Base-by-base conservation (phyloP, 106 monocot genomes). In the Iris macrosiphon region DNA sequence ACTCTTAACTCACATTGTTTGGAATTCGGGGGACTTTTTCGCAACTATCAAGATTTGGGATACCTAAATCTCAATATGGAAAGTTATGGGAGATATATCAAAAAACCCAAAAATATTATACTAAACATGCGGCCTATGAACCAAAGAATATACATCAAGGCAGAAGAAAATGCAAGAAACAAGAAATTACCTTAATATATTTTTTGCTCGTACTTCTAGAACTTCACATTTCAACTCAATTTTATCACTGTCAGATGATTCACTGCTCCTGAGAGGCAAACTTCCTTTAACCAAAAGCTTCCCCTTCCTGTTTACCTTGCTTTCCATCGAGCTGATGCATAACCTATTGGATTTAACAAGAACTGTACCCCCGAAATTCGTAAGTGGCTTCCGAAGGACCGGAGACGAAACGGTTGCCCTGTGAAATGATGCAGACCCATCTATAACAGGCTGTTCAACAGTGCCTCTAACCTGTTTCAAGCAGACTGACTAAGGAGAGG, bases 381-480 rank as follows among this genome's bases (percentile, higher is more conserved):
- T 91, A 45, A 98, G 70, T 53, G 90, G 96, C 40, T 84, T 87
- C 34, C 80, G 61, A 31, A 98, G 77, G 17, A 86, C 77, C 15
- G 96, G 96, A 49, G 96, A 90, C 70, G 80, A 83, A 65, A 98
- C 73, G 55, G 78, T 72, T 59, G 96, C 96, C 40, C 90, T 77
- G 63, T 90, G 83, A 76, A 98, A 81, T 55, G 83, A 72, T 61
- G 98, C 98, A 62, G 90, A 98, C 58, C 98, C 98, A 80, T 98
- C 98, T 18, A 98, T 52, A 45, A 98, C 66, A 29, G 98, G 98
- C 28, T 91, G 80, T 25, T 98, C 91, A 45, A 91, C 80, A 12
- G 90, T 91, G 48, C 98, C 98, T 38, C 73, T 87, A 17, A 98
- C 98, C 98, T 98, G 33, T 77, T 52, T 48, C 46, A 67, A 50